These are phyloP conservation scores for Leptographium lundbergii DNA, from an alignment of 2,329 filamentous ascomycete genomes.

Conservation along the genomic window DNA sequence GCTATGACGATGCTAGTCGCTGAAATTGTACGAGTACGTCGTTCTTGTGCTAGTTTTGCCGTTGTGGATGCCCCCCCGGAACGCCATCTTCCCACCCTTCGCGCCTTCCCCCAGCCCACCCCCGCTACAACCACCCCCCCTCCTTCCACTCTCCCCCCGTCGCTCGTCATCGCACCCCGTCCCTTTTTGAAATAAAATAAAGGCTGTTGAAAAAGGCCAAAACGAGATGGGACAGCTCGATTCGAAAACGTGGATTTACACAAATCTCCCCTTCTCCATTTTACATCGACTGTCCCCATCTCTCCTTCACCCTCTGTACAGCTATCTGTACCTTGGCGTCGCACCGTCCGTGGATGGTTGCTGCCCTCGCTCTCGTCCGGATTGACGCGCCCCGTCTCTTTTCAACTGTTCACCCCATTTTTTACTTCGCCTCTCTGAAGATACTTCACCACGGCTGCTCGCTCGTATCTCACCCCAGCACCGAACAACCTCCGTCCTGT, in stretches of 20 bases:
- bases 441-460: not conserved
- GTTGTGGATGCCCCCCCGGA: conserved; percentile 5
- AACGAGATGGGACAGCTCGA: not conserved
- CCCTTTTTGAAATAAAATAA: not conserved
- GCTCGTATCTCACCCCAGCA: not conserved
- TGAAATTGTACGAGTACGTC: not conserved
- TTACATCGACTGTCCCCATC: not conserved
- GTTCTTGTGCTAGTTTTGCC: not conserved
- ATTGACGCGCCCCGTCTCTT: not conserved
- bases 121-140: conserved; percentile 2
- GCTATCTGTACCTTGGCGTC: not conserved
- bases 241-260: not conserved
- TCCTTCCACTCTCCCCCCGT: conserved; percentile 1
- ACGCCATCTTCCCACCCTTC: conserved; percentile 2
- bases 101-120: not conserved
- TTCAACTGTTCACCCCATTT: not conserved
- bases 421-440: not conserved
- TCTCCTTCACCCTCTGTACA: not conserved
- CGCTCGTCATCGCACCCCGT: conserved; percentile 9
- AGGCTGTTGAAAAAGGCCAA: not conserved
- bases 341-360: not conserved
- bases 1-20: no score
- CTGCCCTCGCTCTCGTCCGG: not conserved
- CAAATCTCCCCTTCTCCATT: not conserved
- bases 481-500: not conserved